Conservation (phyloP, 345 rosid species). For the Hirschfeldia incana region DNA sequence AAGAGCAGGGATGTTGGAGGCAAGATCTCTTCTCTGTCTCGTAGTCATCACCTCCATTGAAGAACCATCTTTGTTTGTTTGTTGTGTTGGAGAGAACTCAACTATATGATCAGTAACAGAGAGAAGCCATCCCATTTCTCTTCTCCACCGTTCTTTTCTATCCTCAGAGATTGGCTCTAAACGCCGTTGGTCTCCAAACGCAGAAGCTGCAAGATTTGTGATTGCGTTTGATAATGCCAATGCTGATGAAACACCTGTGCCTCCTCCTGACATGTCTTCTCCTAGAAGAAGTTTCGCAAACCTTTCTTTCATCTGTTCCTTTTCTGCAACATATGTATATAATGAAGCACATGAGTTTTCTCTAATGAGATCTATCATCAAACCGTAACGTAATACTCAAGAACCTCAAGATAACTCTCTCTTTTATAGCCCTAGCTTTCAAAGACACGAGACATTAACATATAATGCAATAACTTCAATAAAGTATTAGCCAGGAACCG, state of each 20-base stretch:
- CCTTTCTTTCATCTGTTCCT: not conserved
- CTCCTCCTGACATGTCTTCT: constrained; percentile 1
- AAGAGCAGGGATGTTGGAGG: constrained; percentile 79
- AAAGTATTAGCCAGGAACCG: not conserved
- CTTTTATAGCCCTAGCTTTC: not conserved
- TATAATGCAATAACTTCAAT: not conserved
- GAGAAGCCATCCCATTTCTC: constrained; percentile 63
- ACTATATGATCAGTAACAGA: constrained; percentile 69
- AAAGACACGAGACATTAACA: not conserved
- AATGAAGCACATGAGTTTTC: not conserved
- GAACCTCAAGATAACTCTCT: not conserved
- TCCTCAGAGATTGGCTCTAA: constrained; percentile 61
- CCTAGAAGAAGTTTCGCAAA: not conserved
- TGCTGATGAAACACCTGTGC: not conserved
- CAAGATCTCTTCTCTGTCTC: constrained; percentile 74
- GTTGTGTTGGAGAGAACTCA: constrained; percentile 65
- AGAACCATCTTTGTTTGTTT: constrained; percentile 52
- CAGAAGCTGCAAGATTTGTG: constrained; percentile 40
- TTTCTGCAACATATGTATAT: not conserved
- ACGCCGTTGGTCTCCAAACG: constrained; percentile 46
- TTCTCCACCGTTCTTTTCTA: constrained; percentile 57
- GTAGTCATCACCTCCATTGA: constrained; percentile 79
- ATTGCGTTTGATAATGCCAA: not conserved
- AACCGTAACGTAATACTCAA: not conserved
- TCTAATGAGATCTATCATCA: not conserved